Conservation (phyloP, 2,329 filamentous ascomycete species). For the Myriosclerotinia duriaeana region DNA sequence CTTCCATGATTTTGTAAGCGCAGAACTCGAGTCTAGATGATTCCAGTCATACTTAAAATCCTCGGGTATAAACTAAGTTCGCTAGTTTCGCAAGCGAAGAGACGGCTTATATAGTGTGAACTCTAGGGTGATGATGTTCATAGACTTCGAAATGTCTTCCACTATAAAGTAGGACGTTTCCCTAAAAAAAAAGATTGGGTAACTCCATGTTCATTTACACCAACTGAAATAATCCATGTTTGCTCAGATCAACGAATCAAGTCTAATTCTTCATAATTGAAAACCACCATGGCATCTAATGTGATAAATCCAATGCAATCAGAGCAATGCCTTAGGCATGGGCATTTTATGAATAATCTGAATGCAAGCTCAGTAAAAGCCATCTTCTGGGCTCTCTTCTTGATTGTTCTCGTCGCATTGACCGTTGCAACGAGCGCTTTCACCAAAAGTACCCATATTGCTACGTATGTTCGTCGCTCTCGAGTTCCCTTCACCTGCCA, state of each 20-base stretch:
- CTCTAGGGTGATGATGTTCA: neutral
- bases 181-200: neutral
- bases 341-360: slow-evolving; percentile 46
- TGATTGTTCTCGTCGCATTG: slow-evolving; percentile 46
- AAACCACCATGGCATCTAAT: neutral
- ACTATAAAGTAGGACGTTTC: neutral
- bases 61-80: neutral
- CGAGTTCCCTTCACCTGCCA: neutral
- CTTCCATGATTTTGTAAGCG: slow-evolving; percentile 9
- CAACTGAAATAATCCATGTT: neutral
- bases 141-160: neutral
- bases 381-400: slow-evolving; percentile 50
- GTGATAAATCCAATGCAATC: neutral
- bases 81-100: slow-evolving; percentile 2
- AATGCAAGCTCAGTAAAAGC: slow-evolving; percentile 50
- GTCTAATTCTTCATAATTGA: neutral
- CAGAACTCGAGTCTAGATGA: neutral
- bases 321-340: slow-evolving; percentile 42
- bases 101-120: neutral
- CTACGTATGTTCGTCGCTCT: slow-evolving; percentile 1
- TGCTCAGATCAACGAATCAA: neutral
- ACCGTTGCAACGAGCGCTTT: slow-evolving; percentile 43
- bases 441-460: slow-evolving; percentile 24
- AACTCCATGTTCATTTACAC: neutral
- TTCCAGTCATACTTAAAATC: neutral